Conservation (phyloP, 2,329 filamentous ascomycete genomes). For the Chaetomiaceae sp. region DNA sequence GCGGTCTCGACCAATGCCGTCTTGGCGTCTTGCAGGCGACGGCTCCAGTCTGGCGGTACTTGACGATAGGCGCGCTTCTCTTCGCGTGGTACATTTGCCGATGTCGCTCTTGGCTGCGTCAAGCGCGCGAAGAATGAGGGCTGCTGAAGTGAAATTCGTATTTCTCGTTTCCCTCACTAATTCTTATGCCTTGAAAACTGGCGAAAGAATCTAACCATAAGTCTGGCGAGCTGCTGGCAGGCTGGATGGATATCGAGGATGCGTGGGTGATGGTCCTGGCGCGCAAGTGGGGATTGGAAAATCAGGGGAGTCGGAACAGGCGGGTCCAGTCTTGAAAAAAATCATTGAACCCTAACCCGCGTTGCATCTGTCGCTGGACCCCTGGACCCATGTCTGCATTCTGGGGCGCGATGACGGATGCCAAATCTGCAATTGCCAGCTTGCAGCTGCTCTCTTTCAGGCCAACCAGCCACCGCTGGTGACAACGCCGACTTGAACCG, state of each 20-base stretch:
- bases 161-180: no score
- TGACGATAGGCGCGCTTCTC: background rate
- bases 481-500: background rate
- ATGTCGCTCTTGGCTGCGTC: slow-evolving; percentile 1
- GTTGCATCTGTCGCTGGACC: background rate
- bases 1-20: slow-evolving; percentile 18
- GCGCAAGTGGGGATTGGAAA: no score
- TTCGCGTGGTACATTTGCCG: slow-evolving; percentile 5
- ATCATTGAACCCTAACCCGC: slow-evolving; percentile 17
- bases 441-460: slow-evolving; percentile 6
- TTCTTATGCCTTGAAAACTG: no score
- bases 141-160: no score
- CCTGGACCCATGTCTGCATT: background rate
- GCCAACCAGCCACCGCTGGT: background rate
- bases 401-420: slow-evolving; percentile 1
- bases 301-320: no score
- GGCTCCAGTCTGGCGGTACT: slow-evolving; percentile 6
- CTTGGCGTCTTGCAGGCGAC: background rate
- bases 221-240: no score
- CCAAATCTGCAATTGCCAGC: slow-evolving; percentile 8
- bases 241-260: no score
- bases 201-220: no score
- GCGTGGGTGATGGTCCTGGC: no score
- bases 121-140: no score
- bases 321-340: no score